Percentiles rank a stretch among this genome's conserved stretches.
Evolutionary conservation across 2,329 filamentous ascomycete species (phyloP).

Genomic region (Hypoxylon sp.): DNA sequence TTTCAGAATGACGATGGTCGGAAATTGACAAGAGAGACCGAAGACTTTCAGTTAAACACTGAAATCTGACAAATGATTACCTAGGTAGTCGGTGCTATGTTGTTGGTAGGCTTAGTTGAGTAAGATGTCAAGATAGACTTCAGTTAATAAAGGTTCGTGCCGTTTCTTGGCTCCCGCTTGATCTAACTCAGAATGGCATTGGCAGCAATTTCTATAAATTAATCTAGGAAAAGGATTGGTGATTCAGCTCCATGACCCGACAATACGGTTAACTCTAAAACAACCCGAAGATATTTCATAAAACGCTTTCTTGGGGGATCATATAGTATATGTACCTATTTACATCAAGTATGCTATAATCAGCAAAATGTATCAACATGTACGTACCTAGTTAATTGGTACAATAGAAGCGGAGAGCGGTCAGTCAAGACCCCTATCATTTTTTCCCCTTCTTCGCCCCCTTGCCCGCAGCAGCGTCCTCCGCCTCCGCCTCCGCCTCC

Average conservation of each 20-base stretch:
- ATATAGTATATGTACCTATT: constrained; percentile 1
- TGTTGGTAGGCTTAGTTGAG: neutral
- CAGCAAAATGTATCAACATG: neutral
- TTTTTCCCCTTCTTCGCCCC: constrained; percentile 44
- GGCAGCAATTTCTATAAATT: neutral
- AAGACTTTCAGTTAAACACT: too few relatives aligned
- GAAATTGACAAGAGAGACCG: neutral
- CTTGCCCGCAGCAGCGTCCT: constrained; percentile 39
- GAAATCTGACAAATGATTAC: neutral
- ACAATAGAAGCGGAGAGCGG: neutral
- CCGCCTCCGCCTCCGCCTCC: constrained; percentile 57
- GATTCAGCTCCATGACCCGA: neutral
- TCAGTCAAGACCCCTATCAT: constrained; percentile 13
- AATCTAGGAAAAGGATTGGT: neutral
- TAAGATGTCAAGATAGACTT: neutral
- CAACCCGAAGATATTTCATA: neutral
- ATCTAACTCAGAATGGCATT: neutral
- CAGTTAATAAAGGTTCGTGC: neutral
- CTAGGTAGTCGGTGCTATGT: too few relatives aligned
- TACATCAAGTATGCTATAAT: neutral
- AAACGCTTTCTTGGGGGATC: neutral
- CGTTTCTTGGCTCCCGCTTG: neutral
- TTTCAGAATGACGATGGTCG: neutral
- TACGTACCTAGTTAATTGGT: neutral
- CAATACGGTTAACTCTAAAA: too few relatives aligned